Base-by-base conservation (phyloP, 306 rosid genomes). In the Adenanthera pavonina region DNA sequence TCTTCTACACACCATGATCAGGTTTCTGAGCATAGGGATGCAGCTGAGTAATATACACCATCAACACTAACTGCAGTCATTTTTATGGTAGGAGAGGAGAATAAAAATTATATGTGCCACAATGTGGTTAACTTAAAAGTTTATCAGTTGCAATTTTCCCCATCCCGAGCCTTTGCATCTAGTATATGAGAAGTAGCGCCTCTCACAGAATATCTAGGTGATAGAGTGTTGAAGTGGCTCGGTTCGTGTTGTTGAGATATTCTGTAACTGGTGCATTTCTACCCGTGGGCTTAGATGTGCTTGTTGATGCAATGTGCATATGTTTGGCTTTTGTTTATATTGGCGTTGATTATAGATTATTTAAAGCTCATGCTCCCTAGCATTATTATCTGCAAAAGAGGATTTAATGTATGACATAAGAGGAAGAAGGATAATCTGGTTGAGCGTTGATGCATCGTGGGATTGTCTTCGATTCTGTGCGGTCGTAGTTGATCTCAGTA, bases 31-130 rank as follows among this genome's bases (percentile, higher is more conserved):
- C 84, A 85, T 15, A 81, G 83, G 17, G 86, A 86, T 72, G 76
- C 86, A 70, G 76, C 84, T 48, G 72, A 86, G 79, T 86, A 80
- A 85, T 71, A 54, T 43, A 30, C 77, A 54, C 75, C 60, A 65
- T 85, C 69, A 46, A 79, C 38, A 56, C 89, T 78, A 82, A 59
- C 80, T 43, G 44, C 66, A 83, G 65, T 62, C 51, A 12, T 5
- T 79, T 66, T 74, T 82, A 52, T 68, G 70, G 70, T 68, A 81
- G 82, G 83, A 79, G 78, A 79, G 86, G 72, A 80, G 83, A 90
- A 91, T 87, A 89, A 84, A 87, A 87, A 73, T 72, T 71, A 82
- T 57, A 86, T 85, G 61, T 41, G 86, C 88, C 88, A 77, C 79
- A 48, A 59, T 80, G 83, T 83, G 87, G 87, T 80, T 68, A 78